phyloP scores from a whole-genome alignment of 2,329 filamentous ascomycete genomes.

The Hymenoscyphus occultus region DNA sequence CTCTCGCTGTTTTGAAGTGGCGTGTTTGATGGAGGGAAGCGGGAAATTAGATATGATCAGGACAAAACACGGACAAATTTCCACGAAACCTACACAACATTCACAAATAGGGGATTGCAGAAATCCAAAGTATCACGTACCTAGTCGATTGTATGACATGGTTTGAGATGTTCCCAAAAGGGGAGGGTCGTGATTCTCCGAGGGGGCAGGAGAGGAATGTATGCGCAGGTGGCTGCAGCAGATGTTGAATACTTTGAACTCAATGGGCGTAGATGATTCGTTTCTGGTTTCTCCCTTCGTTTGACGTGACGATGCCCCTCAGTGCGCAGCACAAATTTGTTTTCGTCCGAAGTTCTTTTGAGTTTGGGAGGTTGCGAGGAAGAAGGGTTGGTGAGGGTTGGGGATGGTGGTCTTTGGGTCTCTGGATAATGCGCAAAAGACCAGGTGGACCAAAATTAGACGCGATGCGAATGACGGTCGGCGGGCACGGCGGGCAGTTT shows the following conservation, averaged over 20 bases:
- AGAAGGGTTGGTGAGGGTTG: background rate
- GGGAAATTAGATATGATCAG: background rate
- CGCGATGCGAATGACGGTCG: background rate
- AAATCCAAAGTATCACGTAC: constrained; percentile 46
- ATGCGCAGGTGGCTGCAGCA: constrained; percentile 5
- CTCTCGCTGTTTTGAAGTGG: constrained; percentile 6
- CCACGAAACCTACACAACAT: constrained; percentile 14
- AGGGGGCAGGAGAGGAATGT: constrained; percentile 8
- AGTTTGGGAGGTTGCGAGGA: background rate
- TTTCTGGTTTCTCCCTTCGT: background rate
- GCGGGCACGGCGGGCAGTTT: no score
- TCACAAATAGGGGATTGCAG: constrained; percentile 8
- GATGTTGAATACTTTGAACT: background rate
- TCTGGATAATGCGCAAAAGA: background rate
- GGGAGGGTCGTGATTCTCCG: background rate
- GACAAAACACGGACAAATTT: background rate
- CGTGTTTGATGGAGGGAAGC: constrained; percentile 4
- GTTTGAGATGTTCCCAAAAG: constrained; percentile 13
- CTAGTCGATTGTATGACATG: constrained; percentile 74
- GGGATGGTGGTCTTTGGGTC: background rate
- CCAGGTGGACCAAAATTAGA: background rate
- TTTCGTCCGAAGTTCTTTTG: background rate
- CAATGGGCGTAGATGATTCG: background rate
- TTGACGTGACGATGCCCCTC: background rate
- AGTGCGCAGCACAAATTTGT: background rate